Evolutionary conservation across 768 basidiomycete genomes (phyloP).

Genomic region (Sarcomyxa edulis): DNA sequence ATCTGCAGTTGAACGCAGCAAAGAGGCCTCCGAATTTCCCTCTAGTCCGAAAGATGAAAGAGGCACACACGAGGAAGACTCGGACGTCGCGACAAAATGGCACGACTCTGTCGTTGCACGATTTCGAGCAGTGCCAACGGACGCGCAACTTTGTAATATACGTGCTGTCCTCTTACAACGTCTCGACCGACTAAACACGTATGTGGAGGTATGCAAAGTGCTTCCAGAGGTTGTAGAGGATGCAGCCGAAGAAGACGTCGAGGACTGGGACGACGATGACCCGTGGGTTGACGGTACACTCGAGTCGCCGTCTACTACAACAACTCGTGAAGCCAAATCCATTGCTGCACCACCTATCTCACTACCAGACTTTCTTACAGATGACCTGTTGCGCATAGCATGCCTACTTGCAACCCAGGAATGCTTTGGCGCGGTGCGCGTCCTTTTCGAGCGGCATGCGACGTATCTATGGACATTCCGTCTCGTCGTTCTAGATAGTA

Average conservation of each 20-base stretch:
- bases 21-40: constrained; percentile 24
- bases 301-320: constrained; percentile 15
- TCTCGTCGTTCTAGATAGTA: constrained; percentile 59
- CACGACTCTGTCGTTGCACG: constrained; percentile 38
- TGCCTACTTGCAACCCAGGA: constrained; percentile 61
- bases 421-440: constrained; percentile 50
- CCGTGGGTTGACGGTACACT: constrained; percentile 58
- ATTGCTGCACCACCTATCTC: constrained; percentile 44
- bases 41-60: constrained; percentile 8
- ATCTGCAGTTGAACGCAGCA: constrained; percentile 40
- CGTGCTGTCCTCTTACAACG: constrained; percentile 66
- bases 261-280: constrained; percentile 77
- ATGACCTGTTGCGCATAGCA: constrained; percentile 53
- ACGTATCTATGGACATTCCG: constrained; percentile 62
- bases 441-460: constrained; percentile 56
- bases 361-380: constrained; percentile 59
- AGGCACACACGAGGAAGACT: constrained; percentile 11
- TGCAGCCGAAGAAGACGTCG: constrained; percentile 44
- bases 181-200: constrained; percentile 70
- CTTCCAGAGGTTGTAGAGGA: constrained; percentile 23
- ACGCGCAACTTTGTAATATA: constrained; percentile 60
- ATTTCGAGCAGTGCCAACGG: constrained; percentile 51
- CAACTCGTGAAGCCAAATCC: too few species aligned
- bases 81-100: too few species aligned
- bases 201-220: constrained; percentile 49